Evolutionary conservation across 371 early-diverging fungal genomes (phyloP).

Genomic region (Syncephalis fuscata): DNA sequence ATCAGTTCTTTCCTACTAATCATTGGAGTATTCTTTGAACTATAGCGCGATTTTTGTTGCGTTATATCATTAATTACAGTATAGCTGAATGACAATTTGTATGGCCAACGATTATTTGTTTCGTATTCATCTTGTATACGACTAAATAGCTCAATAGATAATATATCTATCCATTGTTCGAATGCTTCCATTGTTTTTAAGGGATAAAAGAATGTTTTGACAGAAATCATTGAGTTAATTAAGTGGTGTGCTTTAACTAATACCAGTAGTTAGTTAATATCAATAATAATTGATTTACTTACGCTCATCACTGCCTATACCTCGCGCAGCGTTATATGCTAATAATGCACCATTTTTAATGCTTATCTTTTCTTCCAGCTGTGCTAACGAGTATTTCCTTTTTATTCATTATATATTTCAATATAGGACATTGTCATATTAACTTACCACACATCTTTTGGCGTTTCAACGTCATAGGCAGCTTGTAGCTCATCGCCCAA

Average conservation of each 20-base stretch:
- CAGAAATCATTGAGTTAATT: slow-evolving; percentile 35
- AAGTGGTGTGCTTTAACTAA: slow-evolving; percentile 23
- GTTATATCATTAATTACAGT: slow-evolving; percentile 5
- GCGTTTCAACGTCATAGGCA: slow-evolving; percentile 26
- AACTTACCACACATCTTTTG: slow-evolving; percentile 24
- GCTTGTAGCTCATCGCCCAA: slow-evolving; percentile 46
- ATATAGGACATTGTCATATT: background rate
- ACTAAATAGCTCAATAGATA: slow-evolving; percentile 31
- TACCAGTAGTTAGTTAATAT: too few species aligned
- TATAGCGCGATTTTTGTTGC: too few species aligned
- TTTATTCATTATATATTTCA: background rate
- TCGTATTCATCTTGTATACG: slow-evolving; percentile 30
- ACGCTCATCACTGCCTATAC: slow-evolving; percentile 39
- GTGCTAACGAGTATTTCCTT: slow-evolving; percentile 13
- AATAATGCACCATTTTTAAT: slow-evolving; percentile 26
- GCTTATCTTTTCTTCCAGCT: slow-evolving; percentile 19
- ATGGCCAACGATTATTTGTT: slow-evolving; percentile 30
- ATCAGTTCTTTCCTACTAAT: background rate
- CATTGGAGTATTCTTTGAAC: background rate
- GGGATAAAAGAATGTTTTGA: slow-evolving; percentile 28
- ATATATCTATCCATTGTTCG: slow-evolving; percentile 31
- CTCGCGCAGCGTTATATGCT: slow-evolving; percentile 42
- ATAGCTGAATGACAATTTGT: slow-evolving; percentile 3
- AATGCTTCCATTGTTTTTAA: slow-evolving; percentile 12
- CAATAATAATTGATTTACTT: background rate